Base-by-base conservation (phyloP, 768 basidiomycete species). In the Cubamyces sp. region DNA sequence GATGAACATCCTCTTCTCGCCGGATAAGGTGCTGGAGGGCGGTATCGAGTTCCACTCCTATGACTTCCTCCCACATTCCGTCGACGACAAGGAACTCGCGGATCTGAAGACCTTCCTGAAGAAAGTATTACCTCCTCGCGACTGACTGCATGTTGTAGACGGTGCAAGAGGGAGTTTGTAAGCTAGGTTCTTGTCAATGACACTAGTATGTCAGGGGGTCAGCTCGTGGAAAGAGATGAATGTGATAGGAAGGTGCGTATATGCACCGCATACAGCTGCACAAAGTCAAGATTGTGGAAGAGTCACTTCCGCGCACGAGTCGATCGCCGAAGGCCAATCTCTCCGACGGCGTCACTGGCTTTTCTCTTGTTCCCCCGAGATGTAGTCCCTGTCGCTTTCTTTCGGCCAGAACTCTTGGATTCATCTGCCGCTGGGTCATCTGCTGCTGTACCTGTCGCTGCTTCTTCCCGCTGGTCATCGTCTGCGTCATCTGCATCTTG, bases 91-190 rank as follows among this genome's bases (percentile, higher is more conserved):
- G 73, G 92, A 94, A 69, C 76, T 94, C 43, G 78, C 81, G 39
- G 88, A 95, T 69, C 72, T 96, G 68, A 84, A 81, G 67, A 75
- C 70, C 15, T 96, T 92, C 85, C 77, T 96, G 60, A 83, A 82
- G 71, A 83, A 78, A 63, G 82, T 81, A 30, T 70, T 90, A 18
- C 82, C 83, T 15, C 41, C 60, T 9, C 57, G 57, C 50, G 58
- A 63, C 14, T 63, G 54, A 63, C 53, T 45, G 23, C 59, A 45
- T 16, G 25, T n/a, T 15, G 15, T 41, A 21, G 41, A 50, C 37
- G 54, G 11, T 16, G 30, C 18, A 52, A 12, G 54, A 23, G 53
- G 21, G 53, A 23, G 50, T 12, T 40, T 62, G 61, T 62, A 40
- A 62, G 54, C 55, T 57, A 57, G 48, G 16, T 30, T n/a, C 26